Evolutionary conservation across 1,284 basidiomycete genomes (phyloP).

Genomic region (Stereum hirsutum): DNA sequence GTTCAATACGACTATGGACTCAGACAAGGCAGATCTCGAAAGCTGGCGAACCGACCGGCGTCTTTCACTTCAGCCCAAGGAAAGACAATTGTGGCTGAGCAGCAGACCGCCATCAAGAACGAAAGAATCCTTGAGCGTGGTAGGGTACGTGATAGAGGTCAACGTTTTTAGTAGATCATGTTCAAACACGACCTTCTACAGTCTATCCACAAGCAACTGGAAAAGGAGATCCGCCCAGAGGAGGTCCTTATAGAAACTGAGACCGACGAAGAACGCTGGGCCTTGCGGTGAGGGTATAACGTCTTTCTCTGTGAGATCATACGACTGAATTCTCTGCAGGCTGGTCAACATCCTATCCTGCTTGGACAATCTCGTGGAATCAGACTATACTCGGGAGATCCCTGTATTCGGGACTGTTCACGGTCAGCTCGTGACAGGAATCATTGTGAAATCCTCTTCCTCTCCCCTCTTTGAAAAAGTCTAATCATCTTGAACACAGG

Average conservation of each 20-base stretch:
- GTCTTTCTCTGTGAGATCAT: neutral
- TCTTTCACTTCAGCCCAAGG: conserved; percentile 56
- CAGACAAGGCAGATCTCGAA: conserved; percentile 44
- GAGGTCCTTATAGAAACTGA: conserved; percentile 39
- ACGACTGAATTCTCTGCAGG: conserved; percentile 21
- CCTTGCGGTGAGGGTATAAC: conserved; percentile 37
- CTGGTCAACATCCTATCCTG: conserved; percentile 56
- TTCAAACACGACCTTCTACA: conserved; percentile 14
- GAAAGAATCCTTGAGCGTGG: conserved; percentile 53
- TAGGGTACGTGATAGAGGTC: conserved; percentile 38
- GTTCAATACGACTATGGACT: conserved; percentile 73
- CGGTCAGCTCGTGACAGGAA: conserved; percentile 45
- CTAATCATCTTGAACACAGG: conserved; percentile 26
- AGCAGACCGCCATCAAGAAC: conserved; percentile 47
- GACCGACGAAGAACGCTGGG: conserved; percentile 66
- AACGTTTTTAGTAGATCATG: too few relatives aligned
- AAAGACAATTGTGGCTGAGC: conserved; percentile 56
- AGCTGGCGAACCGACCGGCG: conserved; percentile 44
- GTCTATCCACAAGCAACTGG: conserved; percentile 74
- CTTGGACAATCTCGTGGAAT: conserved; percentile 35
- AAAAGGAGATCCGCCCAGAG: conserved; percentile 62
- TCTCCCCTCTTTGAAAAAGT: neutral
- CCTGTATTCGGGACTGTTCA: conserved; percentile 63
- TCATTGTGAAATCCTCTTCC: conserved; percentile 38
- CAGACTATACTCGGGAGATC: conserved; percentile 56